Evolutionary conservation across 192 early-diverging fungal species (phyloP).

Genomic region (Podila verticillata): DNA sequence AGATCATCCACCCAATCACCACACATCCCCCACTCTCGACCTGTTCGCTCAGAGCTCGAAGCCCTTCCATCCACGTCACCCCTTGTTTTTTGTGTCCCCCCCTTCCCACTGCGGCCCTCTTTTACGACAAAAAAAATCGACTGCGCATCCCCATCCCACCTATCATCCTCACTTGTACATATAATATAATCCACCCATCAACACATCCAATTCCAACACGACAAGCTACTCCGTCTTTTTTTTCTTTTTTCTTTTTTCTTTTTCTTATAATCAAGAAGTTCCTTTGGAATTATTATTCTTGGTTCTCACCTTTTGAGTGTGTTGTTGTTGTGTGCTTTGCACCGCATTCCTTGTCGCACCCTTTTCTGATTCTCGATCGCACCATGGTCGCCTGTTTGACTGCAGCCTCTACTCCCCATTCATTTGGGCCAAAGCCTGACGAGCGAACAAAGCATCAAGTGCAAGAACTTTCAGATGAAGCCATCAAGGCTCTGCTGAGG

Average conservation of each 20-base stretch:
- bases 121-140: background rate
- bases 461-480: constrained; percentile 48
- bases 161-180: background rate
- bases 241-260: constrained; percentile 5
- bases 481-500: constrained; percentile 51
- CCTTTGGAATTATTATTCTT: background rate
- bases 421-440: constrained; percentile 25
- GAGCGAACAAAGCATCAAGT: constrained; percentile 27
- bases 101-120: constrained; percentile 18
- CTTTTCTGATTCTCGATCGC: constrained; percentile 3
- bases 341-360: background rate
- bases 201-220: background rate
- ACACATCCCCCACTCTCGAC: constrained; percentile 14
- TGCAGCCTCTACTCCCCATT: constrained; percentile 24
- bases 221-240: background rate
- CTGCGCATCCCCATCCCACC: background rate
- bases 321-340: background rate
- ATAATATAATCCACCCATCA: background rate
- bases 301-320: background rate
- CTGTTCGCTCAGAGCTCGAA: constrained; percentile 47
- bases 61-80: background rate
- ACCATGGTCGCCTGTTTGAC: constrained; percentile 48
- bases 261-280: too few species aligned
- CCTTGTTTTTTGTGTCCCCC: background rate
- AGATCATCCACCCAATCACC: background rate